Conservation (phyloP, 2,329 filamentous ascomycete species). For the Colletotrichum sp. region DNA sequence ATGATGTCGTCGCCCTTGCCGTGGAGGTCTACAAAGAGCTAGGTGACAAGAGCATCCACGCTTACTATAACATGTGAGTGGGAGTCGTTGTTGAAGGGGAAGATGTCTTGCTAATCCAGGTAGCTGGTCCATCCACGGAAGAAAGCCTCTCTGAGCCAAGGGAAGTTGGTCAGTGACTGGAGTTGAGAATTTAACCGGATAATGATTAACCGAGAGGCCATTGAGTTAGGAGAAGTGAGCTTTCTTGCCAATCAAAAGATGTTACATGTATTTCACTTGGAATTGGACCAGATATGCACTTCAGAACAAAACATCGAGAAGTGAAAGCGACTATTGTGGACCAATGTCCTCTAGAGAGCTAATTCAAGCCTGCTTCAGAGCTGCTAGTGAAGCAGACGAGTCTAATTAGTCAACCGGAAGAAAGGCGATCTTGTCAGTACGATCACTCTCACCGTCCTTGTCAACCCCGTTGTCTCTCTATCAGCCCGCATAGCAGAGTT, state of each 20-base stretch:
- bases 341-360: background rate
- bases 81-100: accelerated
- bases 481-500: background rate
- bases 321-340: background rate
- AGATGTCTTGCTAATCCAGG: background rate
- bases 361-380: no score
- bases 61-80: background rate
- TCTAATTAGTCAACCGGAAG: background rate
- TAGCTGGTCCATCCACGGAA: background rate
- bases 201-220: accelerated
- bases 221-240: accelerated
- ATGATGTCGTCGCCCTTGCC: background rate
- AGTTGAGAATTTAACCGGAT: accelerated
- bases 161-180: accelerated
- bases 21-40: background rate
- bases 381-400: no score
- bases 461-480: no score
- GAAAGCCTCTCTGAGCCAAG: background rate
- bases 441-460: no score
- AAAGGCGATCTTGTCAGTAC: background rate
- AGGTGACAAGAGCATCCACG: background rate
- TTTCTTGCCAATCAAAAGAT: accelerated
- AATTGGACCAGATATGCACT: accelerated
- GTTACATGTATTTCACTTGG: background rate
- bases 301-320: background rate